Conservation (phyloP, 805 yeast species). For the Grigorovia humatica region DNA sequence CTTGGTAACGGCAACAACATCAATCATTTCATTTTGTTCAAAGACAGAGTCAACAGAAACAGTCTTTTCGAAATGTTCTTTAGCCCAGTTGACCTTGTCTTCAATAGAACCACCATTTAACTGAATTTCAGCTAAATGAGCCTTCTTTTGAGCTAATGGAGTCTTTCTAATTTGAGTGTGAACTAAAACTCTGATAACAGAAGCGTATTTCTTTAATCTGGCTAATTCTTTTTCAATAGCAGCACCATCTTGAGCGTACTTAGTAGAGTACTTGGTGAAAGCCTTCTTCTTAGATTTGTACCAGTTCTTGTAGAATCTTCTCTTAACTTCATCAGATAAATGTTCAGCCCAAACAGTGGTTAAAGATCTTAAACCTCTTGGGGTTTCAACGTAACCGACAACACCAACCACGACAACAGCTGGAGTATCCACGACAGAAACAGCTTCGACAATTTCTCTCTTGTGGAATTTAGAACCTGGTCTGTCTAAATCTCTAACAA, state of each 20-base stretch:
- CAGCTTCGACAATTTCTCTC: constrained; percentile 99
- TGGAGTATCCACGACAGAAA: constrained; percentile 98
- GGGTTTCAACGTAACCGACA: constrained; percentile 99
- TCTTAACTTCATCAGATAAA: constrained; percentile 96
- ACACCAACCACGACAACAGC: constrained; percentile 98
- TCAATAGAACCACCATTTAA: constrained; percentile 97
- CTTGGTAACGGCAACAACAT: constrained; percentile 98
- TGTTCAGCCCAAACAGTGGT: constrained; percentile 99
- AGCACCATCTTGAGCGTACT: constrained; percentile 87
- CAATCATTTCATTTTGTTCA: constrained; percentile 98
- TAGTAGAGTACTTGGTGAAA: constrained; percentile 98
- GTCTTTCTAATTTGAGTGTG: constrained; percentile 99
- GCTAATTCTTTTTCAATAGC: constrained; percentile 92
- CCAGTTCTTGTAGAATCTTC: constrained; percentile 99
- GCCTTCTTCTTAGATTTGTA: constrained; percentile 99
- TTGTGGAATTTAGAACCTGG: constrained; percentile 99
- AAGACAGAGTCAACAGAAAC: constrained; percentile 91
- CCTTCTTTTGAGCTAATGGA: constrained; percentile 98
- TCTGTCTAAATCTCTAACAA: constrained; percentile 99
- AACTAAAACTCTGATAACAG: constrained; percentile 97
- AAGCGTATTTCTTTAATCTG: constrained; percentile 95
- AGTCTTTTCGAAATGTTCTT: constrained; percentile 98
- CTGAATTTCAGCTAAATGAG: constrained; percentile 99
- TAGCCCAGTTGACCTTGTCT: constrained; percentile 98
- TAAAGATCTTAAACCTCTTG: constrained; percentile 99